Conservation (phyloP, 257 asterid genomes). For the Penstemon newberryi region DNA sequence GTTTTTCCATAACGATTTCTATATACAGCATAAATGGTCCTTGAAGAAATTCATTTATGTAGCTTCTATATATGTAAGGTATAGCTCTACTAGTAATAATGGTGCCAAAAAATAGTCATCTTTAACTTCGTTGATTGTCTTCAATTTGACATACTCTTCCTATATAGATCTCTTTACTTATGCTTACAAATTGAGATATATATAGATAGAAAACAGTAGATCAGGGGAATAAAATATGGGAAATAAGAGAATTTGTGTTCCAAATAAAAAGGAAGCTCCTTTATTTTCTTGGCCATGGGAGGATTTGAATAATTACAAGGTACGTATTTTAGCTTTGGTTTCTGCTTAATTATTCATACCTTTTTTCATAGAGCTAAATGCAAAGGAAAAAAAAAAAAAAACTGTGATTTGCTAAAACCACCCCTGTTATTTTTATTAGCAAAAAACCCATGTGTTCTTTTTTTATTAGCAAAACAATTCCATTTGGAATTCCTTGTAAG, state of each 20-base stretch:
- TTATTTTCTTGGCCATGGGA: constrained; percentile 95
- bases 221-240: constrained; percentile 30
- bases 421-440: too few relatives aligned
- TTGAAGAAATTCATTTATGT: neutral
- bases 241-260: constrained; percentile 28
- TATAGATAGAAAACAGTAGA: neutral
- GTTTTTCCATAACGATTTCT: neutral
- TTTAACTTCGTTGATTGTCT: too few relatives aligned
- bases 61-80: too few relatives aligned
- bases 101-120: too few relatives aligned
- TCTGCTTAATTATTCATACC: too few relatives aligned
- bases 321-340: constrained; percentile 11
- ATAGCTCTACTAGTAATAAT: too few relatives aligned
- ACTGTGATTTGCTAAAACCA: too few relatives aligned
- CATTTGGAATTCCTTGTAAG: too few relatives aligned
- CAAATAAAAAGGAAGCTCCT: constrained; percentile 44
- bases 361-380: too few relatives aligned
- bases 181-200: neutral
- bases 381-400: too few relatives aligned
- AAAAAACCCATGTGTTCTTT: too few relatives aligned
- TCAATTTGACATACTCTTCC: neutral
- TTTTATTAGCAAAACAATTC: too few relatives aligned
- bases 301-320: constrained; percentile 68
- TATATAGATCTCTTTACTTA: neutral
- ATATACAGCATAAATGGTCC: neutral